Evolutionary conservation across 768 basidiomycete species (phyloP).

Genomic region (Russula emetica): DNA sequence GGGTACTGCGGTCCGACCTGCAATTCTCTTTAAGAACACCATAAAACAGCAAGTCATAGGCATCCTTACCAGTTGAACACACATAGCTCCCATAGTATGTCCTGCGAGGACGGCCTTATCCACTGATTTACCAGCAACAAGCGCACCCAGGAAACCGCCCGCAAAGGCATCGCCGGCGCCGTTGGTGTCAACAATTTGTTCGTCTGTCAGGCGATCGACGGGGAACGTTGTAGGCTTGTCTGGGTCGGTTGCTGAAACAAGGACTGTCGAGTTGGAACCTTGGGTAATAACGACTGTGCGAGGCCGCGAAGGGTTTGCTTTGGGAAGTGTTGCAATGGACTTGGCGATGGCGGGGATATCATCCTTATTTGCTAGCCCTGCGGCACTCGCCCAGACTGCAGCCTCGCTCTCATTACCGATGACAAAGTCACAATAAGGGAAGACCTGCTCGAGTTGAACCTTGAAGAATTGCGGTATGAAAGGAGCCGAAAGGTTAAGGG

Average conservation of each 20-base stretch:
- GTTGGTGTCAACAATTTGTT: constrained; percentile 90
- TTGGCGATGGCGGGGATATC: constrained; percentile 59
- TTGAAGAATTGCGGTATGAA: constrained; percentile 96
- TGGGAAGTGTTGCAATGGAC: constrained; percentile 68
- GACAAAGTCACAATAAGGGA: constrained; percentile 83
- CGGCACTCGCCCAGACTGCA: constrained; percentile 73
- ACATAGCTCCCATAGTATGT: constrained; percentile 82
- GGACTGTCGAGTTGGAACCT: constrained; percentile 72
- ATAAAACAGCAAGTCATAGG: constrained; percentile 7
- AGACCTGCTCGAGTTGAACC: constrained; percentile 69
- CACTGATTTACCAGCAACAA: constrained; percentile 69
- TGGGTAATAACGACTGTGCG: constrained; percentile 91
- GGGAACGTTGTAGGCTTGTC: constrained; percentile 52
- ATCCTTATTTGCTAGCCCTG: constrained; percentile 60
- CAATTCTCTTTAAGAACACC: neutral
- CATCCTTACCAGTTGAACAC: constrained; percentile 65
- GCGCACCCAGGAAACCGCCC: constrained; percentile 89
- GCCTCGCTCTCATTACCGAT: constrained; percentile 98
- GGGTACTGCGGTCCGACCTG: constrained; percentile 55
- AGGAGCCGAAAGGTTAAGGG: constrained; percentile 92
- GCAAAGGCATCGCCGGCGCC: constrained; percentile 98
- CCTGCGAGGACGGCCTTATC: constrained; percentile 79
- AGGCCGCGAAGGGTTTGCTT: constrained; percentile 69
- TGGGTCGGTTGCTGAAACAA: constrained; percentile 58
- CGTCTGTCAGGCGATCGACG: constrained; percentile 54